Evolutionary conservation across 768 basidiomycete genomes (phyloP), one percentile per base, ranked within the genome.

Genomic region (Lactarius quietus): DNA sequence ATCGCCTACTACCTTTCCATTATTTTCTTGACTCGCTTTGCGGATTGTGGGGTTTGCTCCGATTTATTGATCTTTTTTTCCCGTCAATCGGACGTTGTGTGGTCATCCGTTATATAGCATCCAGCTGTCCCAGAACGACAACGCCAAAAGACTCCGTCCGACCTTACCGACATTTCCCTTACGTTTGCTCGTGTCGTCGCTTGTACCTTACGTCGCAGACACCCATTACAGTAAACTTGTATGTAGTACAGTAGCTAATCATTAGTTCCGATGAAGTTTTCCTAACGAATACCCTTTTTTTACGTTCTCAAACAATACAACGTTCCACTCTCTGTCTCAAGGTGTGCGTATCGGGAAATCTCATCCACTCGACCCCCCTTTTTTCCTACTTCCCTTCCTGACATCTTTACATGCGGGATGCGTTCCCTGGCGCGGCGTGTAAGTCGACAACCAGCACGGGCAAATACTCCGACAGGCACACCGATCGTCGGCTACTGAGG

Each of bases 181-280:
- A 56, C 59, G 43, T 60, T 56, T 65, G 55, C 61, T 61, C 64
- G 59, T 65, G 18, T 51, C 23, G 20, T 65, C 59, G 53, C 64
- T 65, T 65, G 64, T 65, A 65, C 64, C 64, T 65, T 65, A 65
- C 59, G 59, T 61, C 59, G 56, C 64, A 51, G 35, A 56, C 52
- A 43, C 41, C 41, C 35, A 14, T 61, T 65, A 61, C 59, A 61
- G 55, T 65, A 65, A 65, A 52, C 45, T 61, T 65, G 64, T 65
- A 61, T 65, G 64, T 65, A 65, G 64, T 61, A 65, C 61, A 65
- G 64, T 61, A 65, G 15, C 64, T 65, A 65, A 65, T 65, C 45
- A 61, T 35, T 51, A 61, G 64, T 65, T 61, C 35, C 38, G 59
- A 38, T 51, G 45, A 45, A 39, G 15, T 55, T 17, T 14, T 45